phyloP scores from a whole-genome alignment of 164 flowering plant species.

The Saururus chinensis region DNA sequence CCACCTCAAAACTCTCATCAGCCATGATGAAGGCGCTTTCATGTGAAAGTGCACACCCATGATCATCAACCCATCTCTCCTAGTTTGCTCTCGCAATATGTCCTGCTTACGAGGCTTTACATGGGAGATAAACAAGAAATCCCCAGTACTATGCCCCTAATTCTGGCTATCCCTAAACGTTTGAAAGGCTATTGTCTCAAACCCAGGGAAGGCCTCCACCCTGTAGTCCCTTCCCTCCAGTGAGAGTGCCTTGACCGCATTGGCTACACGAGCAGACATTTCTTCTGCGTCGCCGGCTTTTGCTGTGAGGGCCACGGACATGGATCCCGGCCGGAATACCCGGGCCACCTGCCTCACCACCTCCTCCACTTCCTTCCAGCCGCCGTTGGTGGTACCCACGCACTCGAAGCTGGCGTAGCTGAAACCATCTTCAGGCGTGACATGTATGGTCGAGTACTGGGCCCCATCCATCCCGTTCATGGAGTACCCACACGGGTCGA shows the following conservation, averaged over 20 bases:
- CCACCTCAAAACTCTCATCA: too few relatives aligned
- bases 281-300: constrained; percentile 7
- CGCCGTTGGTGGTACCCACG: constrained; percentile 34
- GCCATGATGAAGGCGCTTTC: too few relatives aligned
- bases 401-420: constrained; percentile 94
- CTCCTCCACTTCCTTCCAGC: constrained; percentile 17
- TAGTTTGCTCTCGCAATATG: too few relatives aligned
- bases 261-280: constrained; percentile 28
- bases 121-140: too few relatives aligned
- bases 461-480: constrained; percentile 73
- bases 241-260: constrained; percentile 44
- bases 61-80: too few relatives aligned
- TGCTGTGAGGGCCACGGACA: constrained; percentile 51
- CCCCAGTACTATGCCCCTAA: too few relatives aligned
- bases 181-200: constrained; percentile 61
- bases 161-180: constrained; percentile 25
- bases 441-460: constrained; percentile 81
- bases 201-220: constrained; percentile 56
- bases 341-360: constrained; percentile 45
- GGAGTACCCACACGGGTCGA: constrained; percentile 97
- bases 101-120: too few relatives aligned
- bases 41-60: too few relatives aligned
- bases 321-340: constrained; percentile 62
- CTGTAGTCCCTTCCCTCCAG: constrained; percentile 31
- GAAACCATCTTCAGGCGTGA: constrained; percentile 94